Conservation (phyloP, 2,329 filamentous ascomycete genomes). For the Herpotrichia juniperi region DNA sequence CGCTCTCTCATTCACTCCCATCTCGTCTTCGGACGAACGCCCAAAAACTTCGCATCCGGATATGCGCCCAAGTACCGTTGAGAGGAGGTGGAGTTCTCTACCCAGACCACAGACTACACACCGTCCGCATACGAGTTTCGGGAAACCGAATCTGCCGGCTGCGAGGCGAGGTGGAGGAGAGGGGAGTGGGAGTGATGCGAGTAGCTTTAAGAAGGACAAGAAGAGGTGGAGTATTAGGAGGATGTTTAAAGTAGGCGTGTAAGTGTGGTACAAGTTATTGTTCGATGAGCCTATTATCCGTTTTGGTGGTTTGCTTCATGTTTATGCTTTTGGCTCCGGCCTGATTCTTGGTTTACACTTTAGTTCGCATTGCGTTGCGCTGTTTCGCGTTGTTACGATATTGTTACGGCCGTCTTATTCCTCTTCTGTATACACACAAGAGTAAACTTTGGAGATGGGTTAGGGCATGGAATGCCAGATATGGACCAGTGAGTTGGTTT, state of each 20-base stretch:
- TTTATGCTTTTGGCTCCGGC: too few relatives aligned
- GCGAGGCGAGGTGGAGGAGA: neutral
- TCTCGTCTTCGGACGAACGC: neutral
- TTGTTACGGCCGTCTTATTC: neutral
- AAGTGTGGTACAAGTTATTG: neutral
- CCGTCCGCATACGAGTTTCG: conserved; percentile 17
- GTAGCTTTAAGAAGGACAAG: neutral
- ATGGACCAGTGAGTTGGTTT: too few relatives aligned
- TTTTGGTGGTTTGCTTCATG: neutral
- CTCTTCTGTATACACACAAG: neutral
- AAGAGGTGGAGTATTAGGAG: conserved; percentile 6
- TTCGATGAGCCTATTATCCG: neutral
- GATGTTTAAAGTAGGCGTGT: conserved; percentile 3
- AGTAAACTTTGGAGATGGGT: too few relatives aligned
- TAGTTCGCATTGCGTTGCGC: too few relatives aligned
- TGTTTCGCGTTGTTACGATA: neutral
- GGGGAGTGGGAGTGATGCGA: neutral
- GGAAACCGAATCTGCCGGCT: neutral
- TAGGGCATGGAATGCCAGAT: too few relatives aligned
- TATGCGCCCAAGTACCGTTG: neutral
- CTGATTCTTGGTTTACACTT: too few relatives aligned
- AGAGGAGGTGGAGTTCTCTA: conserved; percentile 11
- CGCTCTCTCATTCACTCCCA: conserved; percentile 5
- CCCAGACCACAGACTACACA: conserved; percentile 16
- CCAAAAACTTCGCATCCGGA: conserved; percentile 8